Evolutionary conservation across 1,284 basidiomycete species (phyloP), one percentile per base, ranked within the genome.

Genomic region (Chiua sp.): DNA sequence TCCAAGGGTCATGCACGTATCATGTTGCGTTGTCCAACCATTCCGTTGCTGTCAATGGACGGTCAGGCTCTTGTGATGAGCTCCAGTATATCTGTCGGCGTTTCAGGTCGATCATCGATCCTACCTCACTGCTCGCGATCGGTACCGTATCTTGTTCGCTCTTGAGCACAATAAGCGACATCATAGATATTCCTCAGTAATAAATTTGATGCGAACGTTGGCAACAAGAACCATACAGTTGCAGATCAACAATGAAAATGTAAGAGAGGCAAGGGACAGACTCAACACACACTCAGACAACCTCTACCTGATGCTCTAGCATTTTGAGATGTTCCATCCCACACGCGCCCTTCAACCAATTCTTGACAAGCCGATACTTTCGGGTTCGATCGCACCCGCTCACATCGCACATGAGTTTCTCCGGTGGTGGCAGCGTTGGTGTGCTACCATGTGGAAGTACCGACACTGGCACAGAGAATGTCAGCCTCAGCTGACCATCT

Each of bases 261-360:
- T n/a, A 44, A 20, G 11, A 22, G 7, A 44, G 22, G 20, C n/a
- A n/a, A 20, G n/a, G 42, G n/a, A 22, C 42, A n/a, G 20, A 44
- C 8, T 44, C 42, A 22, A 44, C 22, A 59, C 26, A n/a, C n/a
- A n/a, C 28, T 33, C 30, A 13, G 10, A 61, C 53, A 2, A 53
- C 52, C 6, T 62, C 55, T 61, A 69, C 61, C 60, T 73, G 68
- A n/a, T 32, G 59, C 37, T 87, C 84, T 48, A 89, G 70, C 22
- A 78, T 57, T 62, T 84, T 85, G 65, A 89, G 74, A 73, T 89
- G 87, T 2, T 67, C 72, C 69, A 87, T 76, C 12, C 80, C 80
- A 68, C 86, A 87, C 3, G 84, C 86, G 0, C 86, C 85, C 54
- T 70, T 76, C 55, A 78, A 71, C 69, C 80, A 84, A 60, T 82